Conservation (phyloP, 306 rosid genomes). For the Inga oerstediana region DNA sequence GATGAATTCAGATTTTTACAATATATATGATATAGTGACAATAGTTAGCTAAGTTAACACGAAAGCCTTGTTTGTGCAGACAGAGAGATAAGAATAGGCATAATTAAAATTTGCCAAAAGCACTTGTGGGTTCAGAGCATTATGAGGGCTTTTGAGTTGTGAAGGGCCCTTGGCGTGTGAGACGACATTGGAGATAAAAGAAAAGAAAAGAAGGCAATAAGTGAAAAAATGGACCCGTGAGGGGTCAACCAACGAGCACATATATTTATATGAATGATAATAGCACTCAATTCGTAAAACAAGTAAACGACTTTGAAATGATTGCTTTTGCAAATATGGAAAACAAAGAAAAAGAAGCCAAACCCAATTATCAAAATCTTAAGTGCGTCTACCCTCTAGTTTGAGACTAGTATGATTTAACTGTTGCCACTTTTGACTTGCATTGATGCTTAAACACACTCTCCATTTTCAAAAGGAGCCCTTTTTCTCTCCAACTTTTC, state of each 20-base stretch:
- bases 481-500: not conserved
- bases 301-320: conserved; percentile 53
- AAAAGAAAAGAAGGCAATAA: conserved; percentile 35
- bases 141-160: conserved; percentile 27
- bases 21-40: not conserved
- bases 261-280: not conserved
- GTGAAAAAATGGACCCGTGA: conserved; percentile 37
- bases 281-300: conserved; percentile 43
- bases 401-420: conserved; percentile 24
- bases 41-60: not conserved
- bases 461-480: conserved; percentile 8
- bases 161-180: not conserved
- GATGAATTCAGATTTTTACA: not conserved
- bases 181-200: conserved; percentile 19
- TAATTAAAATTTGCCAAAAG: not conserved
- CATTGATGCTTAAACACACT: conserved; percentile 38
- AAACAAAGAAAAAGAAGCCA: conserved; percentile 40
- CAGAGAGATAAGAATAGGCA: not conserved
- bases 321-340: conserved; percentile 29
- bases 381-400: conserved; percentile 26
- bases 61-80: not conserved
- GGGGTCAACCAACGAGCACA: conserved; percentile 60
- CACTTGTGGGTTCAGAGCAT: conserved; percentile 8
- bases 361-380: conserved; percentile 45
- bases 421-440: conserved; percentile 39